Evolutionary conservation across 2,329 filamentous ascomycete genomes (phyloP), one percentile per base, ranked within the genome.

Genomic region (Ophiostoma triangulosporum): DNA sequence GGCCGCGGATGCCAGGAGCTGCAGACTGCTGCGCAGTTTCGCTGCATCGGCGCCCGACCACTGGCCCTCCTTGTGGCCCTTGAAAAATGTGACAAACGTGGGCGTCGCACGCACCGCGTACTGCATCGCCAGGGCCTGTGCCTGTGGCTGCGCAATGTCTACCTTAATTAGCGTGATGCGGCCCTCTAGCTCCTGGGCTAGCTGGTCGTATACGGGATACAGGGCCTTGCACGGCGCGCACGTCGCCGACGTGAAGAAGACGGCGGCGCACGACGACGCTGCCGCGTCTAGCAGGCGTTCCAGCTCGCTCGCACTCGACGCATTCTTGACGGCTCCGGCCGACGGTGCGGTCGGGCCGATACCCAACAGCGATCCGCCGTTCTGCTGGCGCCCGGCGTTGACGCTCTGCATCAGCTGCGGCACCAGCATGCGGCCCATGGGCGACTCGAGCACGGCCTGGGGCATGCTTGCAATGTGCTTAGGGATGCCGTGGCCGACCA

Each of bases 221-320:
- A 91, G 76, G 15, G 80, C 69, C 65, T 86, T 91, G 75, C 91
- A 96, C 0, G 90, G 89, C 1, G 81, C 77, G 63, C 90, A 96
- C 2, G 84, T 93, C 2, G 85, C 79, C 3, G 88, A 95, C 0
- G 91, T 96, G 70, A 97, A 97, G 72, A 96, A 96, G 54, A 96
- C 76, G 35, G 91, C 78, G 0, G 87, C 87, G 56, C 84, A 88
- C 1, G 84, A 82, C 5, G 76, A 73, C 27, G 73, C 73, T 0
- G 86, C 84, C 1, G 70, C 69, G 1, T 70, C 65, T 6, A 93
- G 70, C 1, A 83, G 68, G 17, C 69, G 69, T 35, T 88, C 75
- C 1, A 93, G 68, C 27, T 83, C 77, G 5, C 69, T 66, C 1
- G 45, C 5, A 3, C 35, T 48, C 8, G 36, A 12, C 4, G 51